Percentiles rank a stretch among this genome's conserved stretches.
These are phyloP conservation scores for Sporothrix mexicana DNA, from an alignment of 2,329 filamentous ascomycete species.

Conservation along the genomic window DNA sequence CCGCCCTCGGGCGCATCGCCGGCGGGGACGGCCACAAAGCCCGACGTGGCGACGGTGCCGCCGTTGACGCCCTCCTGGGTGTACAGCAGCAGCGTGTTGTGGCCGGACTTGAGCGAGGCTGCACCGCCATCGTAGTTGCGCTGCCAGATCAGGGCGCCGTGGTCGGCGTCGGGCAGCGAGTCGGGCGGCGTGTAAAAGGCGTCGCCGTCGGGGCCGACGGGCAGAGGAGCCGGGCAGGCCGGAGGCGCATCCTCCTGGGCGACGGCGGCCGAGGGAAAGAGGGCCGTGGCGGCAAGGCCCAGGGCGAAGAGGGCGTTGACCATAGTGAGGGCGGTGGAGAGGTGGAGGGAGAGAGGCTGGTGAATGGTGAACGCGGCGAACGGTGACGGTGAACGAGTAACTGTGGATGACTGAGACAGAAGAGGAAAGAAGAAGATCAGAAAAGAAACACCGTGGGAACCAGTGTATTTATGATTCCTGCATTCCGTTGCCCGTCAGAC, in stretches of 20 bases:
- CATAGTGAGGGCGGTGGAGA: background rate
- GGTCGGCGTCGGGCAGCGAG: conserved; percentile 7
- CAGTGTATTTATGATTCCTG: background rate
- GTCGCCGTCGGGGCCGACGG: conserved; percentile 4
- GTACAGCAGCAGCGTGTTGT: conserved; percentile 13
- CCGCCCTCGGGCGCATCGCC: conserved; percentile 16
- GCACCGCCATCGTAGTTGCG: background rate
- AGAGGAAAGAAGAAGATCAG: background rate
- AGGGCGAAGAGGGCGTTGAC: background rate
- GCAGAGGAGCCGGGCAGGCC: conserved; percentile 19
- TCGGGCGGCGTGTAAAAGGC: conserved; percentile 21
- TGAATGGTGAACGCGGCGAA: too few species aligned
- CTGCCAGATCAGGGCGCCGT: conserved; percentile 16
- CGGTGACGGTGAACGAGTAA: background rate
- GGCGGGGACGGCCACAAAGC: conserved; percentile 6
- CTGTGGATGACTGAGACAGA: background rate
- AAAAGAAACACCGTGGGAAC: background rate
- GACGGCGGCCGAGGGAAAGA: background rate
- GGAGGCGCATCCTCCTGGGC: background rate
- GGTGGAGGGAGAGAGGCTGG: too few species aligned
- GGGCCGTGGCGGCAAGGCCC: conserved; percentile 9
- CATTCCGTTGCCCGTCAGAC: background rate
- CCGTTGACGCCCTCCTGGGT: conserved; percentile 23
- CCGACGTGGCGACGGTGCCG: conserved; percentile 14
- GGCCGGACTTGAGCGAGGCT: background rate